These are phyloP conservation scores for Globisporangium paddicum DNA, from an alignment of 352 stramenopile species.

Conservation along the genomic window DNA sequence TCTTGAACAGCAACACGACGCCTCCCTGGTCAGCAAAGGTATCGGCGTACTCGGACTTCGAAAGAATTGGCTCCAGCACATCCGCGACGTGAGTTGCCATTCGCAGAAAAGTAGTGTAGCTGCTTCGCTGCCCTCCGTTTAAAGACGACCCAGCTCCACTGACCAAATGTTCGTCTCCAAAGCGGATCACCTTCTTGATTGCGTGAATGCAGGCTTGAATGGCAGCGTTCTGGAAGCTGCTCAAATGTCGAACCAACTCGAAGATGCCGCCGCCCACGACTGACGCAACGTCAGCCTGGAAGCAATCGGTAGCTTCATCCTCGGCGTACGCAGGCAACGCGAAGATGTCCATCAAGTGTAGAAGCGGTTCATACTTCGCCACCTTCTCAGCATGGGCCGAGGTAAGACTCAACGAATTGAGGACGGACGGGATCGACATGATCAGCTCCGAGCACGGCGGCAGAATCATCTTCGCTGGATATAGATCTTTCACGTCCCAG, in stretches of 20 bases:
- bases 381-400: constrained; percentile 90
- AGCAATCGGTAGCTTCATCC: constrained; percentile 79
- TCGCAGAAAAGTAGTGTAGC: constrained; percentile 39
- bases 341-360: constrained; percentile 91
- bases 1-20: constrained; percentile 81
- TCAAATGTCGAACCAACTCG: constrained; percentile 95
- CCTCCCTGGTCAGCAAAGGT: constrained; percentile 91
- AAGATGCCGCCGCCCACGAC: constrained; percentile 93
- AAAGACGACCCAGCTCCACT: background rate
- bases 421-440: constrained; percentile 92
- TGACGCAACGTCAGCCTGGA: constrained; percentile 91
- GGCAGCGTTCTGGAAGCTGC: constrained; percentile 77
- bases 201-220: constrained; percentile 88
- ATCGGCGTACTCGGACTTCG: constrained; percentile 91
- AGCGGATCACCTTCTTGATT: constrained; percentile 88
- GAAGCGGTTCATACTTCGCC: constrained; percentile 86
- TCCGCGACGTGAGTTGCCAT: constrained; percentile 87
- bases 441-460: constrained; percentile 91
- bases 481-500: constrained; percentile 62
- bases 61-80: constrained; percentile 93
- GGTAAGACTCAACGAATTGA: constrained; percentile 92
- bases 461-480: constrained; percentile 44
- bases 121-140: background rate
- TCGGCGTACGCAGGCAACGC: constrained; percentile 85
- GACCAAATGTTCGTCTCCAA: constrained; percentile 49